Evolutionary conservation across 2,329 filamentous ascomycete species (phyloP), one percentile per base, ranked within the genome.

Genomic region (Penicillium palitans): DNA sequence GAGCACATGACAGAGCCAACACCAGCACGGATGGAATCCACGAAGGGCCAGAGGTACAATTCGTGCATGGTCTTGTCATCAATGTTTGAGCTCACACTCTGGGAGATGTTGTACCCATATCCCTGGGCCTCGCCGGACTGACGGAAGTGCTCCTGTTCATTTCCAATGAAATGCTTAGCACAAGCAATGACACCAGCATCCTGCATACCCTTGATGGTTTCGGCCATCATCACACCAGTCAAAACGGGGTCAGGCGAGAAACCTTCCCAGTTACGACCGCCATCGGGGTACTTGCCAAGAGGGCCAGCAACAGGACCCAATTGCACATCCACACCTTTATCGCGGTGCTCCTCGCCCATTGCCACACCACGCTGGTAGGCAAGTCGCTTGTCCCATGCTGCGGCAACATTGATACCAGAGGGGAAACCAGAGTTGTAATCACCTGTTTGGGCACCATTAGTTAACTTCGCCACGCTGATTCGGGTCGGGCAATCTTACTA

Each of bases 361-460:
- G 87, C 88, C 52, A 83, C 77, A 33, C 87, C 91, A 50, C 90
- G 84, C 52, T 81, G 78, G 67, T 85, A 86, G 71, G 92, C 88
- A 31, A 96, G 81, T 13, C 79, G 74, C 57, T 88, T 85, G 73
- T 93, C 89, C 83, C 89, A 96, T 0, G 91, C 90, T n/a, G 91
- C 90, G 15, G 89, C 93, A 31, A 90, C 84, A 6, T 90, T 92
- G 66, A 92, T 81, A 48, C 90, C 91, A 0, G 88, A 87, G 0
- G 90, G 84, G 73, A 96, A 96, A 1, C 88, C 92, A 37, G 90
- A 93, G 69, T 86, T 87, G 74, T 89, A 93, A 74, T 96, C 91
- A 64, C 84, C 83, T 83, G 56, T 47, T 31, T 19, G 3, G 25
- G 6, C 9, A 19, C 1, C 35, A 29, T 31, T 37, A 31, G 46